Conservation (phyloP, 768 basidiomycete genomes). For the Saitozyma sp. region DNA sequence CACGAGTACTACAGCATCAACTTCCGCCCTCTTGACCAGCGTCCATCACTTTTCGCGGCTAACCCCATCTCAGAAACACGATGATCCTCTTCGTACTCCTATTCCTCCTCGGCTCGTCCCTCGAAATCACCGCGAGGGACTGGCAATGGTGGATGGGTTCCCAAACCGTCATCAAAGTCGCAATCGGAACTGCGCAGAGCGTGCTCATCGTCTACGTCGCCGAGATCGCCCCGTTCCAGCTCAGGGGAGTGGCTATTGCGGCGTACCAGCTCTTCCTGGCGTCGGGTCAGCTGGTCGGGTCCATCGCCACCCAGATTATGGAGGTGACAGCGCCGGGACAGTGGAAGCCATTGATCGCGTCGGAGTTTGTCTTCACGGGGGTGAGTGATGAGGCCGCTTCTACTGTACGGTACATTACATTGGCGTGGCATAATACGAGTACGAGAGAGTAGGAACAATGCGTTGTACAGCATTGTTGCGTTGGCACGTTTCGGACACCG, state of each 20-base stretch:
- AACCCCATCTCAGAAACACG: background rate
- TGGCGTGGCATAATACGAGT: too few species aligned
- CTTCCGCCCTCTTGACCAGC: too few species aligned
- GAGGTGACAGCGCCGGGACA: too few species aligned
- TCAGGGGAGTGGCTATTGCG: slow-evolving; percentile 1
- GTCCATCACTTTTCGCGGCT: background rate
- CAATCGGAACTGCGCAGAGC: background rate
- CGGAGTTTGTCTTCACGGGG: too few species aligned
- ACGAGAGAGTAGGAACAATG: too few species aligned
- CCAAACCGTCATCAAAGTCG: background rate
- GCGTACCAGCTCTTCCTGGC: background rate
- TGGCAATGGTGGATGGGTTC: background rate
- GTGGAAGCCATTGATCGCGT: too few species aligned
- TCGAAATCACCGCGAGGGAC: slow-evolving; percentile 1
- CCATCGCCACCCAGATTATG: too few species aligned
- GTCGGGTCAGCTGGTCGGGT: too few species aligned
- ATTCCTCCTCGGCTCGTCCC: background rate
- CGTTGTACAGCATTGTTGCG: too few species aligned
- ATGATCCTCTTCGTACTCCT: slow-evolving; percentile 2
- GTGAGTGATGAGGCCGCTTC: background rate
- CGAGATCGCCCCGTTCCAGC: slow-evolving; percentile 1
- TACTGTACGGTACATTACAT: too few species aligned
- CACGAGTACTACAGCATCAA: too few species aligned
- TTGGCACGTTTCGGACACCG: too few species aligned
- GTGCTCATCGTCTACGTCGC: background rate